phyloP scores from a whole-genome alignment of 202 grass and related monocot species.

The Musa balbisiana region DNA sequence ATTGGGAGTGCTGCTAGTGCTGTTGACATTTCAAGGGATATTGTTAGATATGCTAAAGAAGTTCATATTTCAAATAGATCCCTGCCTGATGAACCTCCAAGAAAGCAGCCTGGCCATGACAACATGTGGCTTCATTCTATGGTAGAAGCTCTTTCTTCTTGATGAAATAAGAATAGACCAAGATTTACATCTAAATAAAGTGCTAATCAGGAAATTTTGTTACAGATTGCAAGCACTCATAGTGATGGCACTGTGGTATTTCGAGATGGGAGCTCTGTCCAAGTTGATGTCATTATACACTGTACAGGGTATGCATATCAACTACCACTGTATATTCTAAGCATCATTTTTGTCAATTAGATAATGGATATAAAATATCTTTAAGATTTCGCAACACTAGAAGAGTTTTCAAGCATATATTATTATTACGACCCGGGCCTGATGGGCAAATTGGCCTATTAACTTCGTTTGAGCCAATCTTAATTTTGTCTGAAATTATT shows the following conservation, averaged over 20 bases:
- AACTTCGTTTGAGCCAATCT: too few species aligned
- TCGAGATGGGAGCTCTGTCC: slow-evolving; percentile 45
- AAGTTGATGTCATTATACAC: slow-evolving; percentile 78
- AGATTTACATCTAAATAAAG: neutral
- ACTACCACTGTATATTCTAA: neutral
- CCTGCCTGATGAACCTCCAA: slow-evolving; percentile 23
- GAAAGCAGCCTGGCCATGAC: slow-evolving; percentile 44
- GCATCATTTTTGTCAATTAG: neutral
- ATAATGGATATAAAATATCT: neutral
- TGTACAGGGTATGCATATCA: slow-evolving; percentile 64
- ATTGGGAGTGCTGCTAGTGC: slow-evolving; percentile 70
- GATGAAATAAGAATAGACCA: slow-evolving; percentile 25
- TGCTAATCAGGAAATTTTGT: slow-evolving; percentile 22
- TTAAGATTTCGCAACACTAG: neutral
- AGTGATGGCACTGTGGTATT: slow-evolving; percentile 66
- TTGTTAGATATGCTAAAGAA: slow-evolving; percentile 55
- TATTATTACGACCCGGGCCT: too few species aligned
- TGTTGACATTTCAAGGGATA: slow-evolving; percentile 76
- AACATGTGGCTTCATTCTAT: slow-evolving; percentile 82
- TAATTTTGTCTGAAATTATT: too few species aligned
- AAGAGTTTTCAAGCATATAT: neutral
- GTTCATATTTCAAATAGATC: slow-evolving; percentile 73
- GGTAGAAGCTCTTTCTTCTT: slow-evolving; percentile 41
- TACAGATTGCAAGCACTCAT: slow-evolving; percentile 50
- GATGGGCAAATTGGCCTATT: too few species aligned